Evolutionary conservation across 805 yeast genomes (phyloP).

Genomic region (Ogataea salicorniae): DNA sequence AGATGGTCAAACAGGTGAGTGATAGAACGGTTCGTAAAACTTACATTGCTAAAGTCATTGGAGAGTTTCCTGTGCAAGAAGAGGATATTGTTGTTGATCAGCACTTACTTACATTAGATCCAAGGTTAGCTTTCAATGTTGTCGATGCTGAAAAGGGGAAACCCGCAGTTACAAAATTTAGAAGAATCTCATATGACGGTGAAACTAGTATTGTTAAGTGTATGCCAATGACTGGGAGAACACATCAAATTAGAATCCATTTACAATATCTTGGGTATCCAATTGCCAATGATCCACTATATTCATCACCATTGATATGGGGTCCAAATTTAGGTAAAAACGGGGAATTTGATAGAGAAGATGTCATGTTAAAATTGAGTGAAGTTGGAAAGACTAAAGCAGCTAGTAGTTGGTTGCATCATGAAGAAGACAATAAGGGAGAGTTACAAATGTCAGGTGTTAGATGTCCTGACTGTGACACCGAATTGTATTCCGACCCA

Average conservation of each 20-base stretch:
- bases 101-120: constrained; percentile 67
- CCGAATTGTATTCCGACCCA: constrained; percentile 79
- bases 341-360: constrained; percentile 40
- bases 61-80: constrained; percentile 64
- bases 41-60: constrained; percentile 83
- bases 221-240: constrained; percentile 84
- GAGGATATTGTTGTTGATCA: constrained; percentile 50
- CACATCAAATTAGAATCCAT: constrained; percentile 94
- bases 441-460: constrained; percentile 54
- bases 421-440: constrained; percentile 43
- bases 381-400: constrained; percentile 64
- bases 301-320: constrained; percentile 77
- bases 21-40: constrained; percentile 74
- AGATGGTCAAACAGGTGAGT: constrained; percentile 63
- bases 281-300: constrained; percentile 88
- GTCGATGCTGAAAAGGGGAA: constrained; percentile 53
- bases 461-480: constrained; percentile 59
- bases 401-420: constrained; percentile 66
- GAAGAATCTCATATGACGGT: constrained; percentile 63
- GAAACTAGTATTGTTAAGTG: constrained; percentile 69
- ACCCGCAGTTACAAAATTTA: constrained; percentile 69
- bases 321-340: constrained; percentile 67
- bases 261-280: constrained; percentile 85
- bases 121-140: constrained; percentile 64
- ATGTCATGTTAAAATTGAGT: constrained; percentile 47